phyloP scores from a whole-genome alignment of 2,329 filamentous ascomycete species.

The Celoporthe dispersa region DNA sequence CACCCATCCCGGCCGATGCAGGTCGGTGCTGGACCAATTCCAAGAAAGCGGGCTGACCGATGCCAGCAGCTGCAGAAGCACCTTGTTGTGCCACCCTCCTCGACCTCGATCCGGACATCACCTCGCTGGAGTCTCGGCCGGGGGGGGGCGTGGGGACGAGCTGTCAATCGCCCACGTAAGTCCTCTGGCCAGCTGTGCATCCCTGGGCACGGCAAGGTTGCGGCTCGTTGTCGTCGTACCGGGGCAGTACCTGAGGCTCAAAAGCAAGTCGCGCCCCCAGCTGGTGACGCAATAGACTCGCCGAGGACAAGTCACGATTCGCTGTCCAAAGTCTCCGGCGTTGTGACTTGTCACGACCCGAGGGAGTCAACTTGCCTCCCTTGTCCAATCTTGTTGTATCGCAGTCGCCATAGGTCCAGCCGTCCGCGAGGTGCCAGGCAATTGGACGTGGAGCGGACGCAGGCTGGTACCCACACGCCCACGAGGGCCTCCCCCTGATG shows the following conservation, averaged over 20 bases:
- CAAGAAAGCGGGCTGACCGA: not conserved
- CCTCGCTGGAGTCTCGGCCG: not conserved
- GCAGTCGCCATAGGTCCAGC: not conserved
- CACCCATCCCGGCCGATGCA: not conserved
- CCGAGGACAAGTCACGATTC: not conserved
- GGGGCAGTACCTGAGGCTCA: not conserved
- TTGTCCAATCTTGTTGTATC: not conserved
- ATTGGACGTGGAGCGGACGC: not conserved
- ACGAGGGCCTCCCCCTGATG: not conserved
- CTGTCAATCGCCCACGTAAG: not conserved
- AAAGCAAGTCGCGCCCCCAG: not conserved
- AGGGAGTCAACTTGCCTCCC: not conserved
- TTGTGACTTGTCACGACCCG: not conserved
- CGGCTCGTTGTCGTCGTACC: not conserved
- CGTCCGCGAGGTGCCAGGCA: too few relatives aligned
- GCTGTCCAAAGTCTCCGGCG: not conserved
- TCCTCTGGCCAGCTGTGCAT: not conserved
- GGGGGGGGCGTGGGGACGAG: not conserved
- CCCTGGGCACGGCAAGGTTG: not conserved
- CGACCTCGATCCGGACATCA: not conserved
- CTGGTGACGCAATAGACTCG: conserved; percentile 4
- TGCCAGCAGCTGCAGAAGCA: not conserved
- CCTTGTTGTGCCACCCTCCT: not conserved
- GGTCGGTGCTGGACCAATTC: not conserved
- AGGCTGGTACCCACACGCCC: not conserved